Evolutionary conservation across 2,329 filamentous ascomycete genomes (phyloP).

Genomic region (Xylaria sp.): DNA sequence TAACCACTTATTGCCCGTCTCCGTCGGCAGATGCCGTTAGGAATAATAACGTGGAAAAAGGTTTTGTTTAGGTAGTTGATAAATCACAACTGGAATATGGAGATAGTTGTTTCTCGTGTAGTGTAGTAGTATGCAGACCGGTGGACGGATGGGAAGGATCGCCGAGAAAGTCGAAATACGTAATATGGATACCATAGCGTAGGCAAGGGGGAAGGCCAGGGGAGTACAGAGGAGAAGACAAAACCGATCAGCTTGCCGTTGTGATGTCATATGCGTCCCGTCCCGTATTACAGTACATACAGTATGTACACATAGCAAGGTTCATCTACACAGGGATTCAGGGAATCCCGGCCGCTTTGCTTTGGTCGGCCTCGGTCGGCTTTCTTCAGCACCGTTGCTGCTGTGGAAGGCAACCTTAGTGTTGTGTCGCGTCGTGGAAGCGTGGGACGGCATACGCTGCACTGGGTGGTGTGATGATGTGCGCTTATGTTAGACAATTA

Average conservation of each 20-base stretch:
- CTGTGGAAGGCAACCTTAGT: not conserved
- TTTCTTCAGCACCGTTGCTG: not conserved
- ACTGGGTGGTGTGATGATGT: slow-evolving; percentile 5
- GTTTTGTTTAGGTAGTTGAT: not conserved
- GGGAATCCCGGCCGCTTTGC: slow-evolving; percentile 1
- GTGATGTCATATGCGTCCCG: slow-evolving; percentile 33
- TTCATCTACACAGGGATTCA: slow-evolving; percentile 24
- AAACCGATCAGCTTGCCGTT: slow-evolving; percentile 12
- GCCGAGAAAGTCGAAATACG: not conserved
- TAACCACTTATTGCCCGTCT: too few species aligned
- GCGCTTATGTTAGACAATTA: slow-evolving; percentile 9
- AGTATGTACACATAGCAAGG: slow-evolving; percentile 16
- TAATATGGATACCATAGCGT: too few species aligned
- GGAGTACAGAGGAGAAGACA: not conserved
- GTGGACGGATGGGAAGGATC: not conserved
- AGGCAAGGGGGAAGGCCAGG: not conserved
- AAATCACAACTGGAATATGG: not conserved
- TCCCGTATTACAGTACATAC: not conserved
- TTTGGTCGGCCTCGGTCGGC: not conserved
- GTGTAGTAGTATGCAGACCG: not conserved
- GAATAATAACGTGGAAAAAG: not conserved
- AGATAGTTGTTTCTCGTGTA: not conserved
- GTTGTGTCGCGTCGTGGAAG: not conserved
- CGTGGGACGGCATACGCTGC: slow-evolving; percentile 3
- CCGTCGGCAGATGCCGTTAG: not conserved